Conservation (phyloP, 495 filamentous ascomycete species). For the Chaetomium fimeti region DNA sequence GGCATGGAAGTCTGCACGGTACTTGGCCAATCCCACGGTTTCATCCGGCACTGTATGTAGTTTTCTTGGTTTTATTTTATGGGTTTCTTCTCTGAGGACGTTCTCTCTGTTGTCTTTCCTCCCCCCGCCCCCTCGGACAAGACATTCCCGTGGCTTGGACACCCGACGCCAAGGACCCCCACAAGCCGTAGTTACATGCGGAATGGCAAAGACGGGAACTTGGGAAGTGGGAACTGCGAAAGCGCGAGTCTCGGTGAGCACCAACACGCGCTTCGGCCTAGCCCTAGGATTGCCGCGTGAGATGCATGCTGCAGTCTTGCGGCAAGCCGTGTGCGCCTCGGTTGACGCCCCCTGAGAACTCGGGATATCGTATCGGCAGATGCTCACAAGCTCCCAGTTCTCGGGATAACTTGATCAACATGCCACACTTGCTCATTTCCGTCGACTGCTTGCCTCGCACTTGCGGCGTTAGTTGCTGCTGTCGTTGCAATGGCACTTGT, state of each 20-base stretch:
- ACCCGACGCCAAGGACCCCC: not conserved
- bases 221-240: not conserved
- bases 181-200: not conserved
- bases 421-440: not conserved
- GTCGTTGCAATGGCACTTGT: not conserved
- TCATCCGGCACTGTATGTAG: not conserved
- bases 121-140: not conserved
- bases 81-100: not conserved
- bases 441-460: not conserved
- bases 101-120: not conserved
- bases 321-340: too few relatives aligned
- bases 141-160: conserved; percentile 8
- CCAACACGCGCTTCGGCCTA: too few relatives aligned
- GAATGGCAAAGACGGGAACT: not conserved
- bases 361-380: not conserved
- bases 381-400: not conserved
- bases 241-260: not conserved
- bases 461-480: not conserved
- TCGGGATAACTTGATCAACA: not conserved
- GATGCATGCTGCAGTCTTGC: not conserved
- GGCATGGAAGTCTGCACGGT: not conserved
- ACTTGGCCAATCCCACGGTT: not conserved
- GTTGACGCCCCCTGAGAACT: not conserved
- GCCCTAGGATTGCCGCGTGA: too few relatives aligned
- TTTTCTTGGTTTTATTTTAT: not conserved